Conservation (phyloP, 2,329 filamentous ascomycete genomes). For the Botrytis hyacinthi region DNA sequence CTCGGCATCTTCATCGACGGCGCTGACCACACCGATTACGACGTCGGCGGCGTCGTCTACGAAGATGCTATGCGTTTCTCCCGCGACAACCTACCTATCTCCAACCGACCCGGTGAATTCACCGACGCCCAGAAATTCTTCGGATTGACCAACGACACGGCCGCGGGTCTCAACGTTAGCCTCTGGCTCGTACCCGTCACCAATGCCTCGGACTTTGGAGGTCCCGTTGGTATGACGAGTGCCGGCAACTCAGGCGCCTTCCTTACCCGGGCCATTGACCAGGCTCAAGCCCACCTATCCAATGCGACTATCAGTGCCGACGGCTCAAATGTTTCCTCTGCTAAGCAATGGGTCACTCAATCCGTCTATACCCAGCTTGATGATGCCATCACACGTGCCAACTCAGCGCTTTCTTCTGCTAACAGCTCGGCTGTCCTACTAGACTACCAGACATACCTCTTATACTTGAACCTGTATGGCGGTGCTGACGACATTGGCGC, state of each 20-base stretch:
- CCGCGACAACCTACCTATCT: background rate
- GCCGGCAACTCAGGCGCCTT: background rate
- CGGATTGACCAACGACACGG: background rate
- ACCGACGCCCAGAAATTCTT: background rate
- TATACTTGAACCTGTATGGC: background rate
- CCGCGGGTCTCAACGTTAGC: background rate
- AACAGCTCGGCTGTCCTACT: background rate
- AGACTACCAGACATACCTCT: background rate
- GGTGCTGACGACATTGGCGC: background rate
- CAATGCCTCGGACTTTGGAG: background rate
- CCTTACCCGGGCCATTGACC: background rate
- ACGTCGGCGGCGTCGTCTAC: background rate
- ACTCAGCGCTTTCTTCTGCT: background rate
- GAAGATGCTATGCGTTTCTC: background rate
- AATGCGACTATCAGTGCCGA: background rate
- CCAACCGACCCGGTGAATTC: background rate
- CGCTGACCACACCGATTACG: background rate
- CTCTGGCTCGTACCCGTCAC: background rate
- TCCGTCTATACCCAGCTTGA: background rate
- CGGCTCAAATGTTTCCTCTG: background rate
- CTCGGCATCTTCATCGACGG: background rate
- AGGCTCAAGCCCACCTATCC: background rate
- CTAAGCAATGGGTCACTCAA: background rate
- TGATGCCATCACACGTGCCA: background rate
- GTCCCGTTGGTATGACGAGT: background rate